phyloP scores from a whole-genome alignment of 345 rosid species.

The Citropsis articulata region DNA sequence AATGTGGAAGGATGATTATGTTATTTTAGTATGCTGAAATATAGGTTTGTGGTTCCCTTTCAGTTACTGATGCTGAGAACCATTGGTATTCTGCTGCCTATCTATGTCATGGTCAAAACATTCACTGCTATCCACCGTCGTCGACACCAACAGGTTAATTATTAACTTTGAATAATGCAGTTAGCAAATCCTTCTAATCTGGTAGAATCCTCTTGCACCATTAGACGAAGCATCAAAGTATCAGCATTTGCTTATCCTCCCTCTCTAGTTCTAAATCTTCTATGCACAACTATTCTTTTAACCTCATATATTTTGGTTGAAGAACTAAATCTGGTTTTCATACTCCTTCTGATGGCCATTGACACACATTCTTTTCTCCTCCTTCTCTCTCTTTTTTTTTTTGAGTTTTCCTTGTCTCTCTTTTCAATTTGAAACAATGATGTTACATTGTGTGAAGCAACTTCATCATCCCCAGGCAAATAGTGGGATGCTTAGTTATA shows the following conservation, averaged over 20 bases:
- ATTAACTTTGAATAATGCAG: slow-evolving; percentile 1
- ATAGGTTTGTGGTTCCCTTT: slow-evolving; percentile 3
- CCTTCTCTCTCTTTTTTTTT: too few relatives aligned
- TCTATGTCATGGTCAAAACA: slow-evolving; percentile 53
- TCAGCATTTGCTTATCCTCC: neutral
- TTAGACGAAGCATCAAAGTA: neutral
- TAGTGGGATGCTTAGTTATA: too few relatives aligned
- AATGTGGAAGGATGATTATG: neutral
- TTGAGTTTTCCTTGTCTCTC: too few relatives aligned
- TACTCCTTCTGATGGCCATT: neutral
- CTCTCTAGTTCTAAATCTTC: neutral
- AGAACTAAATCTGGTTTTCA: neutral
- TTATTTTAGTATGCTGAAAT: neutral
- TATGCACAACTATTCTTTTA: neutral
- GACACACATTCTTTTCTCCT: neutral
- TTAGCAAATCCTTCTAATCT: neutral
- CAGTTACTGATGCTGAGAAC: slow-evolving; percentile 58
- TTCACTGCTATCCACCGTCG: slow-evolving; percentile 45
- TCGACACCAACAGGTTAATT: slow-evolving; percentile 40
- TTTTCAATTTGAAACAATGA: neutral
- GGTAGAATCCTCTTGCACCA: neutral
- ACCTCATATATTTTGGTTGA: neutral
- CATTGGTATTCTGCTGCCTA: slow-evolving; percentile 61
- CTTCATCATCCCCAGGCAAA: neutral
- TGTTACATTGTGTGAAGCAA: neutral